Evolutionary conservation across 2,329 filamentous ascomycete genomes (phyloP), one percentile per base, ranked within the genome.

Genomic region (Cladophialophora yegresii): DNA sequence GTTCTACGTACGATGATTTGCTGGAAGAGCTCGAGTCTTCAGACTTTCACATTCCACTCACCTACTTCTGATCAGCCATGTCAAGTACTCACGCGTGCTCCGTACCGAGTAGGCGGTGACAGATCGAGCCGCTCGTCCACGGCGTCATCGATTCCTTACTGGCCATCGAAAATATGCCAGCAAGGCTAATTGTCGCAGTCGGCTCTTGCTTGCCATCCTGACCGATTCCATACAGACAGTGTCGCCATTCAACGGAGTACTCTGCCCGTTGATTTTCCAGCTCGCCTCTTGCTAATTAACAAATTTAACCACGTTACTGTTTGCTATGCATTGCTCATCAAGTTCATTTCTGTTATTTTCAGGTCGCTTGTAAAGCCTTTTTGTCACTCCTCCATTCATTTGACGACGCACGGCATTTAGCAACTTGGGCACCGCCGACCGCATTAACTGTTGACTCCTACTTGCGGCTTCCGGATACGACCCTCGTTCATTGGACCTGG

Each of bases 101-200:
- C 26, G 26, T 28, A 28, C 12, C 3, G 13, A 6, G 47, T 10
- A 7, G 26, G 26, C 47, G 47, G 47, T 49, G 13, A 50, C 22
- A 50, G 47, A 26, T 50, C 22, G 47, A 50, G 22, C 6, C 47
- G 22, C 4, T 26, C 47, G 9, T 50, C 20, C 4, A 20, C 12
- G 26, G 26, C 55, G 55, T 58, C 55, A 58, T 58, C 40, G 55
- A 58, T 26, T 43, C 57, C 43, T 47, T 26, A 28, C 43, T 55
- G 36, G 36, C 55, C 55, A 49, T 58, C 40, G 40, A 32, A 47
- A 40, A 20, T 45, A 40, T 43, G 32, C 53, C 28, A 22, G 20
- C n/a, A 23, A 36, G 28, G 40, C 55, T 49, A 10, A n/a, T 5
- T 26, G 47, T 23, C 51, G 40, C 33, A 54, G 30, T 61, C 51